phyloP scores from a whole-genome alignment of 1,284 basidiomycete species.

The Erythrobasidium hasegawianum region DNA sequence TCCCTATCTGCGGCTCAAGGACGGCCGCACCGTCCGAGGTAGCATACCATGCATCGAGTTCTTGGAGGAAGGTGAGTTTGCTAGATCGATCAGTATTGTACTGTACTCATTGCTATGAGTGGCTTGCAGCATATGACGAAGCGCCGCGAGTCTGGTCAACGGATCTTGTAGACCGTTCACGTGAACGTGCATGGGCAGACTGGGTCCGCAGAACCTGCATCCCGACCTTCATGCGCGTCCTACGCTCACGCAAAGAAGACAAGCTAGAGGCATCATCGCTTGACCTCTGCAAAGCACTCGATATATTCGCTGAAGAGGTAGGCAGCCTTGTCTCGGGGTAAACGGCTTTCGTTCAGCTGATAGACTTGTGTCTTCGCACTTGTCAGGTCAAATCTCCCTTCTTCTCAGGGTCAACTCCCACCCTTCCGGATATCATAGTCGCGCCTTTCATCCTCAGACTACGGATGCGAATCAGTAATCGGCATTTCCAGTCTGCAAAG shows the following conservation, averaged over 20 bases:
- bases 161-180: slow-evolving; percentile 26
- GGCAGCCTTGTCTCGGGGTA: not conserved
- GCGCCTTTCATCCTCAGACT: slow-evolving; percentile 30
- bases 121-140: slow-evolving; percentile 11
- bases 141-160: slow-evolving; percentile 20
- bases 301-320: slow-evolving; percentile 28
- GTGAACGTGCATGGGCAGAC: slow-evolving; percentile 32
- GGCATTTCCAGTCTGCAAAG: slow-evolving; percentile 15
- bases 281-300: slow-evolving; percentile 20
- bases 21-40: slow-evolving; percentile 21
- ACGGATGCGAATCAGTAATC: slow-evolving; percentile 26
- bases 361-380: not conserved
- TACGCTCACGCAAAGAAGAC: slow-evolving; percentile 23
- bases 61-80: slow-evolving; percentile 25
- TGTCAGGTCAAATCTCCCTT: slow-evolving; percentile 17
- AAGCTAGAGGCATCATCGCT: slow-evolving; percentile 28
- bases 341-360: too few relatives aligned
- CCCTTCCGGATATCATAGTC: slow-evolving; percentile 29
- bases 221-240: slow-evolving; percentile 30
- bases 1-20: slow-evolving; percentile 20
- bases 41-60: slow-evolving; percentile 33
- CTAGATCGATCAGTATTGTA: not conserved
- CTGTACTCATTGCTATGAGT: not conserved
- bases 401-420: slow-evolving; percentile 25
- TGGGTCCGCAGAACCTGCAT: slow-evolving; percentile 34